A percentile compares a stretch with the other conserved stretches of the same genome.
Conservation (phyloP, 805 yeast species). For the Candida montana region DNA sequence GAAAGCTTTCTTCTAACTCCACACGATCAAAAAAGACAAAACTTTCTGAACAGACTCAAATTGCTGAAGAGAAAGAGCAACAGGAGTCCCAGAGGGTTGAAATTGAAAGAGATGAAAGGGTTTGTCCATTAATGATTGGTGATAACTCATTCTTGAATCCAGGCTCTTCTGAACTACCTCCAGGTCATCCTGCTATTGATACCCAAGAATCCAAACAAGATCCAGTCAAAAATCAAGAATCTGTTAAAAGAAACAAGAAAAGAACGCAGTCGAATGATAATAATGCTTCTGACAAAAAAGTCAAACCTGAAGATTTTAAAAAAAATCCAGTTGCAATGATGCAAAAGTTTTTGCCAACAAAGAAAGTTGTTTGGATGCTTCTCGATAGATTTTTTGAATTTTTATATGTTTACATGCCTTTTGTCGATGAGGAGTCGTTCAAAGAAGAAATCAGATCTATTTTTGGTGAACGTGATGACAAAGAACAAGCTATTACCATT, state of each 20-base stretch:
- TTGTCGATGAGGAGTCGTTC: constrained; percentile 53
- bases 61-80: background rate
- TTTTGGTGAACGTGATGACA: constrained; percentile 36
- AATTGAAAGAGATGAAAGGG: constrained; percentile 28
- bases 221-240: background rate
- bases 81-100: background rate
- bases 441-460: constrained; percentile 37
- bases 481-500: constrained; percentile 25
- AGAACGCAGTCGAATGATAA: constrained; percentile 16
- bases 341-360: constrained; percentile 47
- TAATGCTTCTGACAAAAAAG: constrained; percentile 3
- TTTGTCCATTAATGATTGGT: constrained; percentile 42
- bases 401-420: constrained; percentile 62
- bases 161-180: background rate
- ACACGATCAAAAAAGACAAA: background rate
- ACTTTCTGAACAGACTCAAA: constrained; percentile 1
- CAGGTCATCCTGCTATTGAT: background rate
- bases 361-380: constrained; percentile 48
- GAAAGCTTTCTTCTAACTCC: background rate
- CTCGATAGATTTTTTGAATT: constrained; percentile 54
- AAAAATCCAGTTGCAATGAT: constrained; percentile 28
- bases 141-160: constrained; percentile 27
- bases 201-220: background rate
- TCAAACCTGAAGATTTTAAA: constrained; percentile 19
- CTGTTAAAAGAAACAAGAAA: constrained; percentile 10